A percentile compares a stretch with the other conserved stretches of the same genome.
These are phyloP conservation scores for Talaromyces amestolkiae DNA, from an alignment of 2,329 filamentous ascomycete genomes.

Conservation along the genomic window DNA sequence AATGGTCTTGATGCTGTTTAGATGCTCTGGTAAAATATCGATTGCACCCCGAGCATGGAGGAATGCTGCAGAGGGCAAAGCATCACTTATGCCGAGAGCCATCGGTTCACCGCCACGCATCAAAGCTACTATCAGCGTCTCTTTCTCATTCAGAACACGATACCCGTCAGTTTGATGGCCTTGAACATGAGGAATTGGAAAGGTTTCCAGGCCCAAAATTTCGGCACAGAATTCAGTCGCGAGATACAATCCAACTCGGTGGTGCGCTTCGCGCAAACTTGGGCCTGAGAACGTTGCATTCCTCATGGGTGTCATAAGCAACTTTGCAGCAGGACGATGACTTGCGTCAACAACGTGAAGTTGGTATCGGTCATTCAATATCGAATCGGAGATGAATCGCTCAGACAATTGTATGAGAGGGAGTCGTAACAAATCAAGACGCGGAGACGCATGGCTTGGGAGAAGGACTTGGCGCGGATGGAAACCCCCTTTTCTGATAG, in stretches of 20 bases:
- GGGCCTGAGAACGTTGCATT: slow-evolving; percentile 50
- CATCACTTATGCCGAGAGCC: slow-evolving; percentile 57
- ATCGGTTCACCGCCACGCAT: slow-evolving; percentile 65
- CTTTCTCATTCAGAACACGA: slow-evolving; percentile 47
- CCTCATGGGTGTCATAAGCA: slow-evolving; percentile 56
- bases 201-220: slow-evolving; percentile 51
- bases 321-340: slow-evolving; percentile 43
- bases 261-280: slow-evolving; percentile 51
- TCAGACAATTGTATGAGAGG: slow-evolving; percentile 42
- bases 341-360: slow-evolving; percentile 44
- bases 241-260: slow-evolving; percentile 53
- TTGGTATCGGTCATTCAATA: slow-evolving; percentile 22
- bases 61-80: slow-evolving; percentile 53
- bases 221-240: slow-evolving; percentile 49
- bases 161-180: slow-evolving; percentile 46
- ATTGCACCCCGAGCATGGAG: slow-evolving; percentile 43
- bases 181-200: slow-evolving; percentile 53
- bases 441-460: slow-evolving; percentile 38
- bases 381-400: slow-evolving; percentile 26
- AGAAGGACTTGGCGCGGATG: slow-evolving; percentile 49
- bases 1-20: slow-evolving; percentile 42
- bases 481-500: slow-evolving; percentile 44
- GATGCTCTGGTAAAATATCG: slow-evolving; percentile 46
- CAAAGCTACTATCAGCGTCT: slow-evolving; percentile 57
- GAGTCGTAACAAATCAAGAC: slow-evolving; percentile 45